These are phyloP conservation scores for Mercurialis annua DNA, from an alignment of 345 rosid genomes.

Conservation along the genomic window DNA sequence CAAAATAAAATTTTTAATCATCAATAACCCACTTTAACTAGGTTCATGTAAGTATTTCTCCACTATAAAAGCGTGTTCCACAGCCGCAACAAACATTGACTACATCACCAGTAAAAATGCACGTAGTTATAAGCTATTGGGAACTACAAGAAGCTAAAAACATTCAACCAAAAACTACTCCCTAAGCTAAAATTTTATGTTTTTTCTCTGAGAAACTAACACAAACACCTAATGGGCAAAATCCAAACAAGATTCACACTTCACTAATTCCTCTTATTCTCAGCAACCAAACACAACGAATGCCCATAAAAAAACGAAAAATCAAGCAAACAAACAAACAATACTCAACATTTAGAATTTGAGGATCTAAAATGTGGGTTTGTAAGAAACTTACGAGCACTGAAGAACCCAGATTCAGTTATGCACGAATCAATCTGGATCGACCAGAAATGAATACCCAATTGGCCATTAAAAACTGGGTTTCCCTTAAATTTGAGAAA, in stretches of 20 bases:
- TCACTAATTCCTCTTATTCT: constrained; percentile 3
- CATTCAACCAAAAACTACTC: background rate
- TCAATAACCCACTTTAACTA: background rate
- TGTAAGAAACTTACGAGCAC: constrained; percentile 27
- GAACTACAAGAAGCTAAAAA: background rate
- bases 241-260: background rate
- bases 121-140: background rate
- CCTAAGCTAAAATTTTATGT: background rate
- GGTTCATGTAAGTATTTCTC: too few species aligned
- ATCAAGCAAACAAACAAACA: background rate
- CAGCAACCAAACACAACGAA: constrained; percentile 2
- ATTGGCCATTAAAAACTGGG: constrained; percentile 20
- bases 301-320: too few species aligned
- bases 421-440: constrained; percentile 22
- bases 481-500: background rate
- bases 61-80: background rate
- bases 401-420: constrained; percentile 22
- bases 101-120: background rate
- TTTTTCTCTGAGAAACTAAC: background rate
- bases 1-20: background rate
- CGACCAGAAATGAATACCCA: constrained; percentile 20
- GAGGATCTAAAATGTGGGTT: constrained; percentile 22
- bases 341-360: background rate
- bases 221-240: background rate
- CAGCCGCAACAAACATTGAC: constrained; percentile 2